These are phyloP conservation scores for Penicillium sclerotigenum DNA, from an alignment of 2,329 filamentous ascomycete species.

Conservation along the genomic window DNA sequence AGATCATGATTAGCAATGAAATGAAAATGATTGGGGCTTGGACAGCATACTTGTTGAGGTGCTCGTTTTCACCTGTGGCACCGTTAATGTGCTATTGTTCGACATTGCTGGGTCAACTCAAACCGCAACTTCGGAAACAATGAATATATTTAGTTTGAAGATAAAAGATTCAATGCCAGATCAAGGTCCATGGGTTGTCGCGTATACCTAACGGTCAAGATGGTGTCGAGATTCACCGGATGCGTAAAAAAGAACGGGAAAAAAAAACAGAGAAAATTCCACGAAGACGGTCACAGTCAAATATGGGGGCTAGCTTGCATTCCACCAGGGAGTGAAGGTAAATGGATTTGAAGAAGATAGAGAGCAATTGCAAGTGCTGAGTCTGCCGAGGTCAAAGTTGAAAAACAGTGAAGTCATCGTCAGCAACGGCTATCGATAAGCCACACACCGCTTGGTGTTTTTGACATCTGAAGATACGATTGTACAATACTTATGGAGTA, in stretches of 20 bases:
- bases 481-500: not conserved
- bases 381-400: not conserved
- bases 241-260: constrained; percentile 12
- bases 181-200: constrained; percentile 7
- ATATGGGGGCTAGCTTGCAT: not conserved
- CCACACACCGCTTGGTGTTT: not conserved
- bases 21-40: not conserved
- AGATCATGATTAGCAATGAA: not conserved
- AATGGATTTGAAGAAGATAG: not conserved
- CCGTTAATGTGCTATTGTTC: constrained; percentile 29
- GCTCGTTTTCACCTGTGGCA: constrained; percentile 29
- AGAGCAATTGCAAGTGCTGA: not conserved
- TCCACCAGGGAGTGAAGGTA: not conserved
- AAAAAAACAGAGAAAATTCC: not conserved
- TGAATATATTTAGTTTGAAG: not conserved
- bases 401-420: constrained; percentile 8
- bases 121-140: not conserved
- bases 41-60: constrained; percentile 30
- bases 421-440: constrained; percentile 3
- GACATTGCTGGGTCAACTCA: constrained; percentile 26
- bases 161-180: constrained; percentile 10
- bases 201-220: not conserved
- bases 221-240: constrained; percentile 1
- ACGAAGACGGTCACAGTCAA: not conserved
- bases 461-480: too few relatives aligned